phyloP scores from a whole-genome alignment of 768 basidiomycete species.

The Podaxis carcinomalis region DNA sequence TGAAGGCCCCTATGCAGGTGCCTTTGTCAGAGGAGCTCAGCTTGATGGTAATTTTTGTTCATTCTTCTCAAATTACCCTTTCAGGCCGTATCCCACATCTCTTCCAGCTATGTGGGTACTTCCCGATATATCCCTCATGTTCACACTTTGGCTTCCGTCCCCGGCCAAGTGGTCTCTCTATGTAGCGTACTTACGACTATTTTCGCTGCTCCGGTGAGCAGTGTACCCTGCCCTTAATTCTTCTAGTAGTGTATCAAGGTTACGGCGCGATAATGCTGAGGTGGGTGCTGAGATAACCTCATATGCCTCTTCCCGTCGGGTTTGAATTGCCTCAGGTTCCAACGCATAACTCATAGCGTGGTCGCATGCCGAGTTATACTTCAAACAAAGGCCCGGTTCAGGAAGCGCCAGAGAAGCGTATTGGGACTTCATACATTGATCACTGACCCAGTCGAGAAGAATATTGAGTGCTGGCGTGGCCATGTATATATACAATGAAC shows the following conservation, averaged over 20 bases:
- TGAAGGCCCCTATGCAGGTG: neutral
- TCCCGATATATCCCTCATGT: neutral
- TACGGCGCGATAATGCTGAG: neutral
- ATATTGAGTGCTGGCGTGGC: no score
- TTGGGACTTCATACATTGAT: neutral
- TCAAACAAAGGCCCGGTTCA: neutral
- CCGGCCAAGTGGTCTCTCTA: neutral
- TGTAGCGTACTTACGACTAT: neutral
- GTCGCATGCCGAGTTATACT: neutral
- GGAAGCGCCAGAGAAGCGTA: no score
- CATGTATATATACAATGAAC: no score
- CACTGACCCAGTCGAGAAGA: no score
- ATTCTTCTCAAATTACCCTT: neutral
- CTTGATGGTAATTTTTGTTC: neutral
- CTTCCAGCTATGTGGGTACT: neutral
- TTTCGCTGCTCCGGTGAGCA: neutral
- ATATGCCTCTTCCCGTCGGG: neutral
- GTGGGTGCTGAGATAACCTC: neutral
- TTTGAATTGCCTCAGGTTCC: neutral
- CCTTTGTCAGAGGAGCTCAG: neutral
- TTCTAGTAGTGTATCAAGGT: neutral
- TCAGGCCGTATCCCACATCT: neutral
- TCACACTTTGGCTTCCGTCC: neutral
- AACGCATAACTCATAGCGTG: neutral
- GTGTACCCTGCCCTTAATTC: neutral